Evolutionary conservation across 352 stramenopile species (phyloP).

Genomic region (Phytophthora vignae): DNA sequence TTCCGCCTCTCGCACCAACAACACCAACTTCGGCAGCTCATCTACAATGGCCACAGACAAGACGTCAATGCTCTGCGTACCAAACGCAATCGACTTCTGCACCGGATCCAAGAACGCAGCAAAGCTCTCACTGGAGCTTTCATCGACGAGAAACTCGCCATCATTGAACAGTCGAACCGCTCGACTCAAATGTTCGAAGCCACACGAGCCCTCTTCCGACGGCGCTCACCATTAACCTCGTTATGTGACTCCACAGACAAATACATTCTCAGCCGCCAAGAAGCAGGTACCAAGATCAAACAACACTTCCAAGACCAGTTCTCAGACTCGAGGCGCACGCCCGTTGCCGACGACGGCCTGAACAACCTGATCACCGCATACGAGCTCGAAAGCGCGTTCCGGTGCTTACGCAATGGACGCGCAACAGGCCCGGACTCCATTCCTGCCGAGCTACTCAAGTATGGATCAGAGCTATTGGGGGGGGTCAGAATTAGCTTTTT

Average conservation of each 20-base stretch:
- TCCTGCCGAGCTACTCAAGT: too few species aligned
- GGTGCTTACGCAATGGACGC: too few species aligned
- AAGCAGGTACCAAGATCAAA: conserved; percentile 3
- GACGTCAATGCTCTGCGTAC: neutral
- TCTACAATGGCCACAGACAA: neutral
- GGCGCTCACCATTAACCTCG: neutral
- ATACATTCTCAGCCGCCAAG: conserved; percentile 3
- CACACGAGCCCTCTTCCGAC: neutral
- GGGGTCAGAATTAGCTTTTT: too few species aligned
- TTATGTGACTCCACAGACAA: conserved; percentile 1
- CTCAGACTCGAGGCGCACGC: neutral
- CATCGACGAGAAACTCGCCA: conserved; percentile 3
- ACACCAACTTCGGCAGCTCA: neutral
- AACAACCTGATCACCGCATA: neutral
- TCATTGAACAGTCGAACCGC: neutral
- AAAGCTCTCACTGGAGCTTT: conserved; percentile 1
- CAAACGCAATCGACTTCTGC: neutral
- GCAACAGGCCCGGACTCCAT: too few species aligned
- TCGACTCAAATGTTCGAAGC: neutral
- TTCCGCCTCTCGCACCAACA: conserved; percentile 5
- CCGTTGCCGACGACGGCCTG: neutral
- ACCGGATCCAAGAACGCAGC: conserved; percentile 5
- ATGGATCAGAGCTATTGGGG: too few species aligned
- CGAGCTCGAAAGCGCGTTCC: too few species aligned
- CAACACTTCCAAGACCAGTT: conserved; percentile 5